These are phyloP conservation scores for Pseudogymnoascus sp. DNA, from an alignment of 2,329 filamentous ascomycete genomes.

Conservation along the genomic window DNA sequence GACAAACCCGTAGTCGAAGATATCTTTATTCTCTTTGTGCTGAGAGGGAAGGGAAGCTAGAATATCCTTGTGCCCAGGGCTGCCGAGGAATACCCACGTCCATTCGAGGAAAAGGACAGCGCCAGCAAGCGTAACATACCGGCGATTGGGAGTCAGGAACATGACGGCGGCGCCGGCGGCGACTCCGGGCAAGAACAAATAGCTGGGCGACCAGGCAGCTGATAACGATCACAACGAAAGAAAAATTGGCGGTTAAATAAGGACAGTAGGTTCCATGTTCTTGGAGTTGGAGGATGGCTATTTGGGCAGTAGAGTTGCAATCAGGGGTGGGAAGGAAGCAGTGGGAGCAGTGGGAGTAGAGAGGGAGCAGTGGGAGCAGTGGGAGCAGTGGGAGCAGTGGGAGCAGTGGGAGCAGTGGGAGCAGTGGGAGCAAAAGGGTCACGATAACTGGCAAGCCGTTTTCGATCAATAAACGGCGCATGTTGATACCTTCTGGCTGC, in stretches of 20 bases:
- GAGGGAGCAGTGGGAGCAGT: no score
- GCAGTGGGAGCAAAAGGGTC: not conserved
- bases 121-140: slow-evolving; percentile 19
- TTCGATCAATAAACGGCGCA: not conserved
- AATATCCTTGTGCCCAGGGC: slow-evolving; percentile 13
- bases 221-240: not conserved
- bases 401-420: no score
- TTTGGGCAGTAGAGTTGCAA: not conserved
- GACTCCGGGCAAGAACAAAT: not conserved
- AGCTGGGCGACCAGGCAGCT: not conserved
- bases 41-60: not conserved
- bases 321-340: not conserved
- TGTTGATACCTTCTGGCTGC: not conserved
- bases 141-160: slow-evolving; percentile 16
- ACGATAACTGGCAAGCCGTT: not conserved
- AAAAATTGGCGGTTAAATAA: not conserved
- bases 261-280: not conserved
- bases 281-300: not conserved
- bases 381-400: no score
- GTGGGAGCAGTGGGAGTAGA: not conserved
- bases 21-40: slow-evolving; percentile 14
- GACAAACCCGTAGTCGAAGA: slow-evolving; percentile 35
- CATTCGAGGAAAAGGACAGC: slow-evolving; percentile 18
- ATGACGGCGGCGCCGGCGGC: not conserved
- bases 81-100: slow-evolving; percentile 22